Percentiles rank a stretch among this genome's conserved stretches.
Evolutionary conservation across 2,329 filamentous ascomycete species (phyloP).

Genomic region (Colletotrichum sp.): DNA sequence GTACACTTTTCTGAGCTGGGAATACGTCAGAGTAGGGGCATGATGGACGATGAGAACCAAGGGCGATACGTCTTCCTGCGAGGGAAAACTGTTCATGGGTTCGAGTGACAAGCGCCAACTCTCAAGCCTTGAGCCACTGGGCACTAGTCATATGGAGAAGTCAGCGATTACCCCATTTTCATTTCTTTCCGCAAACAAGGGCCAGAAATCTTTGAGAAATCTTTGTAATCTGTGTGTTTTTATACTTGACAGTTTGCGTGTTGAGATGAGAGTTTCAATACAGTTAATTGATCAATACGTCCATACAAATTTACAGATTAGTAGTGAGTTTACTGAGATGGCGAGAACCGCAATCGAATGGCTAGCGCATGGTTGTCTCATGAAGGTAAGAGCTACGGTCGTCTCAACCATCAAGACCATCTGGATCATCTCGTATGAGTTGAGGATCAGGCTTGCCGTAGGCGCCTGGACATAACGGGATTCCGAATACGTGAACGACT

Average conservation of each 20-base stretch:
- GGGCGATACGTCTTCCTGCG: fast-evolving
- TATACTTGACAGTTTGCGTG: too few species aligned
- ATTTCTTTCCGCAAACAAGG: too few species aligned
- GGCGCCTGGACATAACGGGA: too few species aligned
- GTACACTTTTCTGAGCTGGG: not conserved
- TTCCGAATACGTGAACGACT: not conserved
- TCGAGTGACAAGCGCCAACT: not conserved
- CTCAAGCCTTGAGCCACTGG: not conserved
- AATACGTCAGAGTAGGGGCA: not conserved
- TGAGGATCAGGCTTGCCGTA: too few species aligned
- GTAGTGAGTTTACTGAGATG: fast-evolving
- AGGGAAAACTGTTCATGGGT: not conserved
- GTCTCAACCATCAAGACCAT: not conserved
- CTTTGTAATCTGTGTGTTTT: too few species aligned
- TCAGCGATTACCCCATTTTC: not conserved
- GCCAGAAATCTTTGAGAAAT: too few species aligned
- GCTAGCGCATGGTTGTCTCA: not conserved
- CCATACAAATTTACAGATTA: fast-evolving
- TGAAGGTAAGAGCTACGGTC: not conserved
- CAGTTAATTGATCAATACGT: too few species aligned
- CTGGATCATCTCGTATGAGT: not conserved
- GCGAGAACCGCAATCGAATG: too few species aligned
- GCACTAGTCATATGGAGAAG: not conserved
- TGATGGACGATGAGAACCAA: not conserved
- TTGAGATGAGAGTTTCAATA: fast-evolving